A percentile compares a stretch with the other conserved stretches of the same genome.
Evolutionary conservation across 345 rosid species (phyloP).

Genomic region (Hibiscus mutabilis): DNA sequence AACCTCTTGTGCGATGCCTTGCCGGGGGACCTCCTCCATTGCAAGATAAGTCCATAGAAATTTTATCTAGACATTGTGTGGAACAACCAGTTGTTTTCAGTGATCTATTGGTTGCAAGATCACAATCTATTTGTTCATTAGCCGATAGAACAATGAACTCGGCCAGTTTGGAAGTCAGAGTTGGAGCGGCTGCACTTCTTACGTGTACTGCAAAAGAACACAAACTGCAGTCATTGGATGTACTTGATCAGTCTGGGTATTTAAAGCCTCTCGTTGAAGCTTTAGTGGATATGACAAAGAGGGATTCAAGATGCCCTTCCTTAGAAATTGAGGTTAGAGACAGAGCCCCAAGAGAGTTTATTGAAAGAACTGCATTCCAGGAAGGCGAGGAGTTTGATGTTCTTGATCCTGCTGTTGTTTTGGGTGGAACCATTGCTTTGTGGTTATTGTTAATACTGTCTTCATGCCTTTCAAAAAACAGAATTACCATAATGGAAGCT

Average conservation of each 20-base stretch:
- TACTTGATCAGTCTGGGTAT: slow-evolving; percentile 54
- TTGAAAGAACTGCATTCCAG: slow-evolving; percentile 51
- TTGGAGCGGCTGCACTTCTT: slow-evolving; percentile 63
- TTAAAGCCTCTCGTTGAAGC: slow-evolving; percentile 45
- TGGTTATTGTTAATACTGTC: slow-evolving; percentile 68
- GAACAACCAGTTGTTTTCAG: slow-evolving; percentile 54
- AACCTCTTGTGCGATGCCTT: slow-evolving; percentile 50
- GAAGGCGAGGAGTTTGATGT: slow-evolving; percentile 56
- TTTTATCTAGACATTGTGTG: slow-evolving; percentile 71
- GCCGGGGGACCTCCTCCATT: slow-evolving; percentile 54
- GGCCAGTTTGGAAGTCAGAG: slow-evolving; percentile 60
- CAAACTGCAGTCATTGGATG: slow-evolving; percentile 46
- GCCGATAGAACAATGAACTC: slow-evolving; percentile 69
- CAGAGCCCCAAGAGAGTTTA: slow-evolving; percentile 49
- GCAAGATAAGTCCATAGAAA: slow-evolving; percentile 83
- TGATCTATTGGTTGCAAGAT: slow-evolving; percentile 49
- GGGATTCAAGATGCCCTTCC: slow-evolving; percentile 36
- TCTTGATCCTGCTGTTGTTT: slow-evolving; percentile 53
- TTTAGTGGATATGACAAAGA: slow-evolving; percentile 66
- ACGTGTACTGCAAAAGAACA: slow-evolving; percentile 66
- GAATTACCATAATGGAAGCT: slow-evolving; percentile 56
- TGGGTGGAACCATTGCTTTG: slow-evolving; percentile 55
- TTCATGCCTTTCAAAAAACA: slow-evolving; percentile 42
- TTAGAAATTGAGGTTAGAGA: slow-evolving; percentile 55
- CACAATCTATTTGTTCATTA: slow-evolving; percentile 42